phyloP scores from a whole-genome alignment of 257 asterid genomes.

The Jasminum sambac region DNA sequence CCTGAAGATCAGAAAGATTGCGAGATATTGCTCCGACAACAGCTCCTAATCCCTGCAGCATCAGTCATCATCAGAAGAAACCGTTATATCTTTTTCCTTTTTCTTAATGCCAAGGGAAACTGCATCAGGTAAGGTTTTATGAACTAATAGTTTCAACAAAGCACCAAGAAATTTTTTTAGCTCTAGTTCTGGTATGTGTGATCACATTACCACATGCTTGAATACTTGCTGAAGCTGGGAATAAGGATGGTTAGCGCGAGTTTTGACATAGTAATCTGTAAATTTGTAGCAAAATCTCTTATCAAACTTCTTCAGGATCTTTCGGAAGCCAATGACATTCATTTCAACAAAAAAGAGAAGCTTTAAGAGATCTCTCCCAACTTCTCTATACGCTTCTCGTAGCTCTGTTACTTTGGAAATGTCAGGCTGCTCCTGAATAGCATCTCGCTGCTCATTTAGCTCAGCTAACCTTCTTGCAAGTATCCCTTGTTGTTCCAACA shows the following conservation, averaged over 20 bases:
- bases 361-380: slow-evolving; percentile 81
- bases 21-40: slow-evolving; percentile 99
- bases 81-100: background rate
- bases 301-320: slow-evolving; percentile 95
- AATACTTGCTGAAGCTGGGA: slow-evolving; percentile 98
- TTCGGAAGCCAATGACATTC: slow-evolving; percentile 88
- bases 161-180: background rate
- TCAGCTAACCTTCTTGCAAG: slow-evolving; percentile 72
- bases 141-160: background rate
- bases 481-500: slow-evolving; percentile 92
- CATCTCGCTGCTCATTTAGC: slow-evolving; percentile 64
- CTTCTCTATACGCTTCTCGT: slow-evolving; percentile 81
- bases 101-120: background rate
- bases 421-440: slow-evolving; percentile 82
- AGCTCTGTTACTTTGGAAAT: slow-evolving; percentile 70
- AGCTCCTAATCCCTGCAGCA: slow-evolving; percentile 90
- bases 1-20: slow-evolving; percentile 94
- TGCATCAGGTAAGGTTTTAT: background rate
- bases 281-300: slow-evolving; percentile 86
- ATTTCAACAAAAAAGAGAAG: slow-evolving; percentile 88
- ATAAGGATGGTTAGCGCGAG: slow-evolving; percentile 98
- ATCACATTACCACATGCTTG: slow-evolving; percentile 89
- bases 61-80: slow-evolving; percentile 21
- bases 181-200: background rate
- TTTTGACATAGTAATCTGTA: slow-evolving; percentile 91